phyloP scores from a whole-genome alignment of 106 monocot genomes.

The Allium sativum region DNA sequence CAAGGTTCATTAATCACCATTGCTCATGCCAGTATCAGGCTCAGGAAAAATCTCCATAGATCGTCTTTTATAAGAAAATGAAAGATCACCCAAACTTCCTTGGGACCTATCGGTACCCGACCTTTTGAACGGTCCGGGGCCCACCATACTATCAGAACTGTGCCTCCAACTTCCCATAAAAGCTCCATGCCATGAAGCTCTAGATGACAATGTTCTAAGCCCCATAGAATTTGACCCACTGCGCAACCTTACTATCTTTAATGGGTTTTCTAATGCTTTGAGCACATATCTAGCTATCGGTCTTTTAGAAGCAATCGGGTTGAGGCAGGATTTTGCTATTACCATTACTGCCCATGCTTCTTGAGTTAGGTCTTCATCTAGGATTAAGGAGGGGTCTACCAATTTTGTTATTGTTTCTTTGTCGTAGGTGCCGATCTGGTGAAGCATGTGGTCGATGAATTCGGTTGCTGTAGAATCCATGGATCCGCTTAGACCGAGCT shows the following conservation, averaged over 20 bases:
- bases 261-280: constrained; percentile 55
- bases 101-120: constrained; percentile 21
- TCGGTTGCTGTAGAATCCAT: constrained; percentile 16
- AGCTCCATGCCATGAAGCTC: constrained; percentile 44
- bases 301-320: constrained; percentile 45
- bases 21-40: background rate
- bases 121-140: constrained; percentile 11
- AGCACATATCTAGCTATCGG: constrained; percentile 40
- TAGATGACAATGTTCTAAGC: constrained; percentile 33
- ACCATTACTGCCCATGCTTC: constrained; percentile 56
- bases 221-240: constrained; percentile 15
- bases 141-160: constrained; percentile 29
- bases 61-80: constrained; percentile 28
- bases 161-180: constrained; percentile 41
- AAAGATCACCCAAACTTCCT: constrained; percentile 34
- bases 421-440: constrained; percentile 27
- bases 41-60: constrained; percentile 47
- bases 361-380: constrained; percentile 54
- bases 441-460: constrained; percentile 28
- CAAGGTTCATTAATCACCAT: no score
- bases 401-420: constrained; percentile 45
- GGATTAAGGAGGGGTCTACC: constrained; percentile 44
- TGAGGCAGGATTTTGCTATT: constrained; percentile 53
- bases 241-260: constrained; percentile 44
- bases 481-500: constrained; percentile 40